These are phyloP conservation scores for Apiotrichum laibachii DNA, from an alignment of 1,284 basidiomycete species.

Conservation along the genomic window DNA sequence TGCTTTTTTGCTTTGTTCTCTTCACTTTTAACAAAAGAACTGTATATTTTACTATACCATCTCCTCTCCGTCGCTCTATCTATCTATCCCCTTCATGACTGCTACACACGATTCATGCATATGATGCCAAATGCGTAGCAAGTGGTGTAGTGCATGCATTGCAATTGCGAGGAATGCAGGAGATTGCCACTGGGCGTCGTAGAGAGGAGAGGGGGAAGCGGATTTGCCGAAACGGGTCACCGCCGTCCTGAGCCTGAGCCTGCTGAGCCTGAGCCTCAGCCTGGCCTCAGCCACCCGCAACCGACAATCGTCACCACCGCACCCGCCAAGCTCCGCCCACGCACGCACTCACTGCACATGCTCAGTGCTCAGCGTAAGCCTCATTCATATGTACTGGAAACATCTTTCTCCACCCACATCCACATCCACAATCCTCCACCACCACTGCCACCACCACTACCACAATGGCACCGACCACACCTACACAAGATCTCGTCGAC, in stretches of 20 bases:
- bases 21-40: background rate
- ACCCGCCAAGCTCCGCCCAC: too few species aligned
- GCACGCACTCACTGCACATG: too few species aligned
- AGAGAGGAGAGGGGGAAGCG: background rate
- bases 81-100: background rate
- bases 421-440: background rate
- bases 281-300: too few species aligned
- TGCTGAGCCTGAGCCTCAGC: too few species aligned
- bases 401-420: background rate
- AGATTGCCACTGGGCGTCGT: background rate
- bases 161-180: background rate
- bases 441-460: background rate
- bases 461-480: conserved; percentile 3
- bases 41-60: background rate
- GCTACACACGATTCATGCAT: conserved; percentile 7
- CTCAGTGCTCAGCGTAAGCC: too few species aligned
- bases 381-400: too few species aligned
- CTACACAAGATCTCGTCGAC: conserved; percentile 29
- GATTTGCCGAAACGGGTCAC: too few species aligned
- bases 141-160: too few species aligned
- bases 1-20: background rate
- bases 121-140: background rate
- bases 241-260: too few species aligned
- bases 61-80: background rate
- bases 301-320: too few species aligned